phyloP scores from a whole-genome alignment of 2,329 filamentous ascomycete genomes.

The Apiospora rasikravindrae region DNA sequence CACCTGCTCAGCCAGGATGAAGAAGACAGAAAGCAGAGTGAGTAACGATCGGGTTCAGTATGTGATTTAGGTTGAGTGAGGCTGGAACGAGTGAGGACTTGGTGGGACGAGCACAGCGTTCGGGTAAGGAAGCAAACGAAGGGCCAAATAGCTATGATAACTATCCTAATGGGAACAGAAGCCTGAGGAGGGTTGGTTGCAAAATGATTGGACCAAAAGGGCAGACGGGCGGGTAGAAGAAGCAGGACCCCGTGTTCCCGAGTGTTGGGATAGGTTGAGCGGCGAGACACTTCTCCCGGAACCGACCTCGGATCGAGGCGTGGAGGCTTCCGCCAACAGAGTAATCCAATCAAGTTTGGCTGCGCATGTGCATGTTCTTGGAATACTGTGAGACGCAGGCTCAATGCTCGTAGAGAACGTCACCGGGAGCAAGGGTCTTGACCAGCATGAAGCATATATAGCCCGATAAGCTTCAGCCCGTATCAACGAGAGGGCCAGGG shows the following conservation, averaged over 20 bases:
- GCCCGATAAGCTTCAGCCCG: constrained; percentile 1
- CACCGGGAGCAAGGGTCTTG: constrained; percentile 4
- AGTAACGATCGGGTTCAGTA: too few relatives aligned
- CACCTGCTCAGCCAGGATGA: not conserved
- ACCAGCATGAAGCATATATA: constrained; percentile 10
- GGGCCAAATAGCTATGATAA: not conserved
- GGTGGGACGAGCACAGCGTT: not conserved
- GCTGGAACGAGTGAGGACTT: not conserved
- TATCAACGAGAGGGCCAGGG: not conserved
- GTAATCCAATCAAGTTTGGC: not conserved
- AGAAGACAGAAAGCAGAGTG: not conserved
- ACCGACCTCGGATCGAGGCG: not conserved
- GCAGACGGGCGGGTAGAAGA: not conserved
- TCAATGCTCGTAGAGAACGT: not conserved
- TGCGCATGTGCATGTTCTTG: not conserved
- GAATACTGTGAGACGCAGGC: constrained; percentile 14
- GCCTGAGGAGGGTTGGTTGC: not conserved
- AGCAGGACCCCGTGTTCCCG: not conserved
- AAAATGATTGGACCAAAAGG: not conserved
- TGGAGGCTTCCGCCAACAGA: constrained; percentile 4
- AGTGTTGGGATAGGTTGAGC: not conserved
- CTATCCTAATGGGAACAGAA: not conserved
- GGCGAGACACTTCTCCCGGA: constrained; percentile 1
- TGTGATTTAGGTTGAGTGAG: not conserved
- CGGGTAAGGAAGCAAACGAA: not conserved